Conservation (phyloP, 768 basidiomycete genomes). For the Daedaleopsis sinensis region DNA sequence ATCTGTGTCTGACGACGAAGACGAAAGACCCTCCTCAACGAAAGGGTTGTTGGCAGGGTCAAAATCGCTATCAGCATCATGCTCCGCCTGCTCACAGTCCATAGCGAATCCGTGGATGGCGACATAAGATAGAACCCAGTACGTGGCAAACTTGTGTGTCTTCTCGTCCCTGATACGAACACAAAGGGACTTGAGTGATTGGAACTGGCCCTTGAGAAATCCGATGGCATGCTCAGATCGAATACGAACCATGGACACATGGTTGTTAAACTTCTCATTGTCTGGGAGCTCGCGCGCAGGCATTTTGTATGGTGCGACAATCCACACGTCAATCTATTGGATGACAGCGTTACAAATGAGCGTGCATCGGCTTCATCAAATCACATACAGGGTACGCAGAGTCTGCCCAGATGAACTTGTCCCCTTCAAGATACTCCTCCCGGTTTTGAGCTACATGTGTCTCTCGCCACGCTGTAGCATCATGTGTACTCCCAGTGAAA, state of each 20-base stretch:
- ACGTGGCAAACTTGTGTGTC: conserved; percentile 32
- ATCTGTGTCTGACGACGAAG: neutral
- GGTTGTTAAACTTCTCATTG: conserved; percentile 39
- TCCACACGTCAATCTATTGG: no score
- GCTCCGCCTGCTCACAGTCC: conserved; percentile 34
- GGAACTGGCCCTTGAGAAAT: conserved; percentile 43
- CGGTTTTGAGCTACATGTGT: conserved; percentile 27
- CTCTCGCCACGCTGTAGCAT: conserved; percentile 35
- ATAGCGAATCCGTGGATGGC: conserved; percentile 35
- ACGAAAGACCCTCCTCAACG: neutral
- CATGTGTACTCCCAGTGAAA: conserved; percentile 36
- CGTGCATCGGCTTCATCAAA: conserved; percentile 19
- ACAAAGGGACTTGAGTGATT: conserved; percentile 36
- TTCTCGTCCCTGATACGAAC: conserved; percentile 28
- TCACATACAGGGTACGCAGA: conserved; percentile 40
- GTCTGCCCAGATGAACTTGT: conserved; percentile 43
- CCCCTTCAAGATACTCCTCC: conserved; percentile 25
- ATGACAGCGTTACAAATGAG: neutral
- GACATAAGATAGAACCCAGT: conserved; percentile 38
- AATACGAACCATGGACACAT: conserved; percentile 39
- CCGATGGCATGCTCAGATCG: conserved; percentile 44
- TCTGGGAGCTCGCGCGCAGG: conserved; percentile 33
- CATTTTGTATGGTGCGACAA: conserved; percentile 26
- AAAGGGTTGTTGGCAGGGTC: neutral
- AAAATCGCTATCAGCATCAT: neutral